Conservation (phyloP, 2,329 filamentous ascomycete genomes). For the Colletotrichum spinosum region DNA sequence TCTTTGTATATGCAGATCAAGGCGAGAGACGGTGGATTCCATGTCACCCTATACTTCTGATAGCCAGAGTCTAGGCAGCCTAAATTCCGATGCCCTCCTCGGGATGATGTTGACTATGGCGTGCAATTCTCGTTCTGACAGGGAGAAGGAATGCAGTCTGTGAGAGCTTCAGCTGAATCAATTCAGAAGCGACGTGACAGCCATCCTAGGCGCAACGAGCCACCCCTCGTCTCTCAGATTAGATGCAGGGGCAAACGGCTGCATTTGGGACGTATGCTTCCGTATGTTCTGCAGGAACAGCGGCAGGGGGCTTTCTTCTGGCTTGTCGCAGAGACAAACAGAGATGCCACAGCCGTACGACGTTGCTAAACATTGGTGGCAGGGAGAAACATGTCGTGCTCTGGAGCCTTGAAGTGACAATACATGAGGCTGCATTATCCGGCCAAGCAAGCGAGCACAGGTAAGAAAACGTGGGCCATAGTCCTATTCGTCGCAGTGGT, state of each 20-base stretch:
- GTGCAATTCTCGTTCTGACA: too few relatives aligned
- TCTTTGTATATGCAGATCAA: too few relatives aligned
- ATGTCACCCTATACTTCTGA: too few relatives aligned
- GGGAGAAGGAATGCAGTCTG: too few relatives aligned
- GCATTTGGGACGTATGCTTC: not conserved
- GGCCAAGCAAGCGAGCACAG: not conserved
- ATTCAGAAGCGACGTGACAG: not conserved
- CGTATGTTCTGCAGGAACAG: slow-evolving; percentile 6
- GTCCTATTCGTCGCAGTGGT: too few relatives aligned
- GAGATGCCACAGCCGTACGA: slow-evolving; percentile 9
- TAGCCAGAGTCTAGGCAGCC: too few relatives aligned
- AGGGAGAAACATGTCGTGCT: slow-evolving; percentile 12
- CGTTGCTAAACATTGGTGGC: slow-evolving; percentile 6
- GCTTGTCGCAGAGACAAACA: slow-evolving; percentile 14
- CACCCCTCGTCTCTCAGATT: not conserved
- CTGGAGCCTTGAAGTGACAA: not conserved
- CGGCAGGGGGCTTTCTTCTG: slow-evolving; percentile 8
- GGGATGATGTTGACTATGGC: too few relatives aligned
- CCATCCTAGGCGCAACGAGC: not conserved
- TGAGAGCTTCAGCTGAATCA: too few relatives aligned
- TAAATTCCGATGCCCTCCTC: too few relatives aligned
- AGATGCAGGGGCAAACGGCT: slow-evolving; percentile 2
- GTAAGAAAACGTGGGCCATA: too few relatives aligned
- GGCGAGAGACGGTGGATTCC: too few relatives aligned
- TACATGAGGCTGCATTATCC: not conserved